Conservation (phyloP, 1,139 yeast genomes). For the Sugiyamaella grinbergsii region DNA sequence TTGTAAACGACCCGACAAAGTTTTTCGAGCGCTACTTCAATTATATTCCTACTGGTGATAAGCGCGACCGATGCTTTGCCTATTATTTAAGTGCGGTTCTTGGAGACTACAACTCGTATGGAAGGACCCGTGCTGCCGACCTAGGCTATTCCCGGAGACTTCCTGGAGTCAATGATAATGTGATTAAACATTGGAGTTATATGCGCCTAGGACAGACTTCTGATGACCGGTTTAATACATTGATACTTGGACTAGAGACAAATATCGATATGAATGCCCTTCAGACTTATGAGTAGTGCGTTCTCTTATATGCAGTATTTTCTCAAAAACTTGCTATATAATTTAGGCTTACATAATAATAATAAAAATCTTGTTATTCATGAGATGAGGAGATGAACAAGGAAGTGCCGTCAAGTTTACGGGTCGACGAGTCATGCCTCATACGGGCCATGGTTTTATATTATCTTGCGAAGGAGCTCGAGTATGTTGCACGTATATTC, state of each 20-base stretch:
- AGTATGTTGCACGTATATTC: too few relatives aligned
- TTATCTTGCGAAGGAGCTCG: too few relatives aligned
- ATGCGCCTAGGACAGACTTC: neutral
- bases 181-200: conserved; percentile 4
- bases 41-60: neutral
- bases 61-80: neutral
- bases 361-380: too few relatives aligned
- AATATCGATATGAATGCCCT: conserved; percentile 2
- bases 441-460: too few relatives aligned
- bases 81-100: neutral
- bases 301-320: too few relatives aligned
- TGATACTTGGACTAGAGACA: neutral
- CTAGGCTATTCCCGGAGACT: neutral
- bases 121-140: conserved; percentile 1
- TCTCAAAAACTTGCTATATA: too few relatives aligned
- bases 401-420: too few relatives aligned
- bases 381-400: too few relatives aligned
- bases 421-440: too few relatives aligned
- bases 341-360: too few relatives aligned
- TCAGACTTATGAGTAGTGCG: too few relatives aligned
- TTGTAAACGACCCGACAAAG: neutral
- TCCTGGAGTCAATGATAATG: neutral
- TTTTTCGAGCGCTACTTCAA: neutral
- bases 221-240: neutral
- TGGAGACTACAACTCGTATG: neutral